phyloP scores from a whole-genome alignment of 2,329 filamentous ascomycete genomes.

The Neopestalotiopsis sp. region DNA sequence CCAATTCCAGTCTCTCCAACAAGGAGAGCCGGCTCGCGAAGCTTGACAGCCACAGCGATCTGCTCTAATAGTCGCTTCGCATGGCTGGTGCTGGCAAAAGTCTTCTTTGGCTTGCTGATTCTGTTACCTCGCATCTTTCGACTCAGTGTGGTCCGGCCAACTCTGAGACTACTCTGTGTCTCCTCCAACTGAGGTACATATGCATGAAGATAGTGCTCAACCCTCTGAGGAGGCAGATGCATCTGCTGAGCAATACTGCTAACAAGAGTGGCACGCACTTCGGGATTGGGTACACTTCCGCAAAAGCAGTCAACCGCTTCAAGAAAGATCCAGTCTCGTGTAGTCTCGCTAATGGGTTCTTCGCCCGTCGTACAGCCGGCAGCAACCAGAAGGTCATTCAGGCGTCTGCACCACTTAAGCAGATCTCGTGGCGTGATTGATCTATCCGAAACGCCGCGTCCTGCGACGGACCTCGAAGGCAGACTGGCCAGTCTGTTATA shows the following conservation, averaged over 20 bases:
- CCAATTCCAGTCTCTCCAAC: conserved; percentile 99
- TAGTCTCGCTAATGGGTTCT: conserved; percentile 74
- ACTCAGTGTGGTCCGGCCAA: conserved; percentile 70
- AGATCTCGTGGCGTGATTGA: conserved; percentile 70
- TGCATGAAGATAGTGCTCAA: conserved; percentile 75
- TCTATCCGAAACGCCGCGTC: conserved; percentile 46
- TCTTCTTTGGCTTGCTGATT: conserved; percentile 59
- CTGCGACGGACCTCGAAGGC: conserved; percentile 36
- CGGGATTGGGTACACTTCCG: conserved; percentile 73
- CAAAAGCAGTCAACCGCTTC: conserved; percentile 94
- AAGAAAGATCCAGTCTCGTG: conserved; percentile 84
- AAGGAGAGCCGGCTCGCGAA: conserved; percentile 87
- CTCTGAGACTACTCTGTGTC: conserved; percentile 58
- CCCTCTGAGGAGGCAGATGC: conserved; percentile 81
- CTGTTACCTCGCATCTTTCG: conserved; percentile 60
- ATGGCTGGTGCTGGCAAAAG: conserved; percentile 88
- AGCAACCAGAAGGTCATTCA: conserved; percentile 68
- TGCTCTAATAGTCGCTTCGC: conserved; percentile 87
- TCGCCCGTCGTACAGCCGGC: conserved; percentile 68
- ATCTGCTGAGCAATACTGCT: conserved; percentile 82
- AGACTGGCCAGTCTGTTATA: conserved; percentile 58
- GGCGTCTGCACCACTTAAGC: conserved; percentile 86
- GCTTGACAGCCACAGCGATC: conserved; percentile 79
- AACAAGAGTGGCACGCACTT: conserved; percentile 64
- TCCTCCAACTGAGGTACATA: conserved; percentile 75